phyloP scores from a whole-genome alignment of 1,284 basidiomycete species.

The Macrocystidia cucumis region DNA sequence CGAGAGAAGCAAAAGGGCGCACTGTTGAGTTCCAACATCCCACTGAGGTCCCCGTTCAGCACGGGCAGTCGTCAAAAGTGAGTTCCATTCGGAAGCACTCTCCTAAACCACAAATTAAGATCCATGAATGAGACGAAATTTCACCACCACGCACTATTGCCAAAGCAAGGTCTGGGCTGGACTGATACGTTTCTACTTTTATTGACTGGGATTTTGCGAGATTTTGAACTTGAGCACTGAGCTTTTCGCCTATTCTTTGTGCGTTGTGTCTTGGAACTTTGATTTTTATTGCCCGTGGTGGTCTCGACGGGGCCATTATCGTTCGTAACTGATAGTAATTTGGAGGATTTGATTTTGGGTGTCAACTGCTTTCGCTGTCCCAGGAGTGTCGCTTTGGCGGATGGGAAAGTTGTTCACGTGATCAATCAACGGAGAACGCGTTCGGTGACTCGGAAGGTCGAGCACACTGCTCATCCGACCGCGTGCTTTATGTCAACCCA shows the following conservation, averaged over 20 bases:
- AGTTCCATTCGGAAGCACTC: constrained; percentile 80
- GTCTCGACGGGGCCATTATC: constrained; percentile 50
- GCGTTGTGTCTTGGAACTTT: constrained; percentile 70
- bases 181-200: constrained; percentile 50
- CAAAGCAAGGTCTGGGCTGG: constrained; percentile 52
- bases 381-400: background rate
- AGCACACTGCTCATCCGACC: no score
- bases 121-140: constrained; percentile 2
- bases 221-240: constrained; percentile 48
- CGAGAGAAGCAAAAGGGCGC: constrained; percentile 13
- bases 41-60: constrained; percentile 78
- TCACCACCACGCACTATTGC: constrained; percentile 44
- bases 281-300: constrained; percentile 45
- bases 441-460: no score
- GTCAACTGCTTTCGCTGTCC: constrained; percentile 10
- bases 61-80: constrained; percentile 64
- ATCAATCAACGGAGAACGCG: no score
- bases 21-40: constrained; percentile 82
- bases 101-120: constrained; percentile 37
- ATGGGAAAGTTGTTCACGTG: no score
- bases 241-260: constrained; percentile 56
- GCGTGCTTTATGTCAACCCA: no score
- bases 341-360: constrained; percentile 6
- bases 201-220: constrained; percentile 43
- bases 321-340: background rate